phyloP scores from a whole-genome alignment of 2,329 filamentous ascomycete genomes.

The Delphinella strobiligena region DNA sequence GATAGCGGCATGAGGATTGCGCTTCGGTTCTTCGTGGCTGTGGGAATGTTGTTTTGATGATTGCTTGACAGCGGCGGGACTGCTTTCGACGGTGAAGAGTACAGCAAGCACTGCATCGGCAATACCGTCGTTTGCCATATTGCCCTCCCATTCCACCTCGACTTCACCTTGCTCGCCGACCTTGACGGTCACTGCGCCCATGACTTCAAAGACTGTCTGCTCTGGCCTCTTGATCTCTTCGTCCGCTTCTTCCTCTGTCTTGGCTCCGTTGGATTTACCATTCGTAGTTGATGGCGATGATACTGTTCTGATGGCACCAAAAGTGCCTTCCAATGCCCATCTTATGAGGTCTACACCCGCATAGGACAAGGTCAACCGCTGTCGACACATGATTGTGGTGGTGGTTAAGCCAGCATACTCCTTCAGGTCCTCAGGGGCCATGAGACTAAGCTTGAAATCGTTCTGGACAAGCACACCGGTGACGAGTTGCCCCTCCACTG shows the following conservation, averaged over 20 bases:
- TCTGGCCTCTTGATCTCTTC: conserved; percentile 24
- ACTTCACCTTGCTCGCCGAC: conserved; percentile 52
- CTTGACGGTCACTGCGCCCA: conserved; percentile 76
- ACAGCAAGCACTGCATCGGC: conserved; percentile 96
- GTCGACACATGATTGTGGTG: conserved; percentile 84
- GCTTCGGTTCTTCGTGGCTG: conserved; percentile 31
- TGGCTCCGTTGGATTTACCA: conserved; percentile 24
- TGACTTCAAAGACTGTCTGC: conserved; percentile 52
- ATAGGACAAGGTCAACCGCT: conserved; percentile 75
- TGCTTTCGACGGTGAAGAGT: conserved; percentile 82
- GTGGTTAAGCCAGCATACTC: conserved; percentile 97
- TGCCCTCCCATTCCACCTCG: conserved; percentile 93
- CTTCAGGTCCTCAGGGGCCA: conserved; percentile 90
- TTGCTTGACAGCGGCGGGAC: conserved; percentile 81
- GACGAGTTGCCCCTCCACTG: conserved; percentile 54
- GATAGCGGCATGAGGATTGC: conserved; percentile 64
- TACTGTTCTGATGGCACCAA: conserved; percentile 56
- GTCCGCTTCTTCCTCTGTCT: conserved; percentile 18
- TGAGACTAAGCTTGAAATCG: conserved; percentile 92
- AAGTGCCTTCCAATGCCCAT: conserved; percentile 90
- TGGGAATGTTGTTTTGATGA: conserved; percentile 34
- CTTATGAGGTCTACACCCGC: conserved; percentile 83
- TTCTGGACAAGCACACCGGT: conserved; percentile 91
- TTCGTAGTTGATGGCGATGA: conserved; percentile 18
- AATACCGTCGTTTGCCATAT: conserved; percentile 93